Conservation (phyloP, 2,329 filamentous ascomycete genomes). For the Talaromyces marneffei region DNA sequence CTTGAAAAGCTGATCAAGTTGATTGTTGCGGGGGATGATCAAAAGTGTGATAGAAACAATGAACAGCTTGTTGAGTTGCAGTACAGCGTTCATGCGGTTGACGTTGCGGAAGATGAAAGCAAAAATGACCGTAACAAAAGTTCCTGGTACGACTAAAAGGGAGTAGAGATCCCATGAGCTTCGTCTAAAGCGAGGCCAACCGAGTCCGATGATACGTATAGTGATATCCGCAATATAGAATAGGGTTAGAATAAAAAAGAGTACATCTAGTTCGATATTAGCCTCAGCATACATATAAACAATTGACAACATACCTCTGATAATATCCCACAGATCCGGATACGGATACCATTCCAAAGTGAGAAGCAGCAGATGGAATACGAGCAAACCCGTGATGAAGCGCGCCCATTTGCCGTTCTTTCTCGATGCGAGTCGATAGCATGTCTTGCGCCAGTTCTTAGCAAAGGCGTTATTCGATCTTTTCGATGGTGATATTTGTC, state of each 20-base stretch:
- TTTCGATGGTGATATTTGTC: conserved; percentile 92
- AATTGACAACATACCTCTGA: conserved; percentile 46
- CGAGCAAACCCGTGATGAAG: conserved; percentile 69
- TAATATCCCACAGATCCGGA: conserved; percentile 61
- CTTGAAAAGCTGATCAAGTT: conserved; percentile 96
- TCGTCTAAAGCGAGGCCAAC: conserved; percentile 83
- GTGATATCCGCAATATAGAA: conserved; percentile 77
- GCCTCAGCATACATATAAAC: too few species aligned
- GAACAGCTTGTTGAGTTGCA: conserved; percentile 87
- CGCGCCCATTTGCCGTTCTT: conserved; percentile 91
- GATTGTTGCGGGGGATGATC: conserved; percentile 92
- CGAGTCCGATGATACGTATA: conserved; percentile 79
- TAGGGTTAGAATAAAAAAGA: conserved; percentile 76
- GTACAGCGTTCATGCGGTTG: conserved; percentile 53
- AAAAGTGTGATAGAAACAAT: conserved; percentile 83
- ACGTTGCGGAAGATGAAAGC: conserved; percentile 50
- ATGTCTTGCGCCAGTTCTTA: conserved; percentile 82
- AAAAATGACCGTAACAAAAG: conserved; percentile 75
- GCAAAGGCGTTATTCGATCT: conserved; percentile 73
- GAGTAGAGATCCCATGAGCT: conserved; percentile 97
- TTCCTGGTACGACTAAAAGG: conserved; percentile 69
- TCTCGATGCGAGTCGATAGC: conserved; percentile 86
- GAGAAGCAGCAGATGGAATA: conserved; percentile 76
- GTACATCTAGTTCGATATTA: conserved; percentile 45
- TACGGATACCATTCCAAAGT: conserved; percentile 81